Evolutionary conservation across 2,329 filamentous ascomycete genomes (phyloP).

Genomic region (Cladosporium colombiae): DNA sequence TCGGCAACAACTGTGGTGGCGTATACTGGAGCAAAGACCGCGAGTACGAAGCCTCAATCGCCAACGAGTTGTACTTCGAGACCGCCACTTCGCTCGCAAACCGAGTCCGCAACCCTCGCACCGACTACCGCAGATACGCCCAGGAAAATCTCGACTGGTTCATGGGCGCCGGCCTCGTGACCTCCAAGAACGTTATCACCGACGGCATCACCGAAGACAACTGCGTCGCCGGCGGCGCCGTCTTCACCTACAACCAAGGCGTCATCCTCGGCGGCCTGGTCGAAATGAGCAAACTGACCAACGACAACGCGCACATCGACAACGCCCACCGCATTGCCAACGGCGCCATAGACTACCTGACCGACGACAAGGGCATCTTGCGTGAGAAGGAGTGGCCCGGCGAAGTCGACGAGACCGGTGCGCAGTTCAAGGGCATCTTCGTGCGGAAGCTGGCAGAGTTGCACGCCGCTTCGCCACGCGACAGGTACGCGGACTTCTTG

Average conservation of each 20-base stretch:
- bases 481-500: slow-evolving; percentile 56
- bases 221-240: slow-evolving; percentile 44
- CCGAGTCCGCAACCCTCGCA: slow-evolving; percentile 42
- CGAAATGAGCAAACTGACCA: slow-evolving; percentile 50
- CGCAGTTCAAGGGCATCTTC: slow-evolving; percentile 73
- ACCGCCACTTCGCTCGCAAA: slow-evolving; percentile 57
- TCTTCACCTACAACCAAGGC: slow-evolving; percentile 62
- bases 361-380: slow-evolving; percentile 40
- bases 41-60: slow-evolving; percentile 52
- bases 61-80: slow-evolving; percentile 57
- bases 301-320: slow-evolving; percentile 35
- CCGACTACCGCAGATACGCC: slow-evolving; percentile 49
- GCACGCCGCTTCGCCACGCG: slow-evolving; percentile 51
- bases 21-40: slow-evolving; percentile 49
- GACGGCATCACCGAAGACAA: slow-evolving; percentile 46
- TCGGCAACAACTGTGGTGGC: slow-evolving; percentile 43
- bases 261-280: slow-evolving; percentile 61
- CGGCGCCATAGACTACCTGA: slow-evolving; percentile 41
- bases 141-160: slow-evolving; percentile 55
- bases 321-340: slow-evolving; percentile 40
- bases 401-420: slow-evolving; percentile 43
- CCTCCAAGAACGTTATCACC: slow-evolving; percentile 48
- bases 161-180: slow-evolving; percentile 49
- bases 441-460: slow-evolving; percentile 64
- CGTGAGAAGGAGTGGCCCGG: slow-evolving; percentile 35